phyloP scores from a whole-genome alignment of 306 rosid species.

The Medicago arabica region DNA sequence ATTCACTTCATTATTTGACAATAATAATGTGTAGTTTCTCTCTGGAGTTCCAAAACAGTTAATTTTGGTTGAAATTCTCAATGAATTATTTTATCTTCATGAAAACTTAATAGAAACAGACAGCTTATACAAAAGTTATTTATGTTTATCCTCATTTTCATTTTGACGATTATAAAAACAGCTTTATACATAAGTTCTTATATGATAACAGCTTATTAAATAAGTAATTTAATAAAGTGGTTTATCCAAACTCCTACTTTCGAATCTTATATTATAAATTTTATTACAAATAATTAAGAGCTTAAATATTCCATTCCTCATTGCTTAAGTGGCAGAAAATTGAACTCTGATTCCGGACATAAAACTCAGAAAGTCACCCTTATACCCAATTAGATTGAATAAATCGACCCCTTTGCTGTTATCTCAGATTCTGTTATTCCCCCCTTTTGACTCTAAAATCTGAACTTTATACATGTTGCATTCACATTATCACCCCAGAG shows the following conservation, averaged over 20 bases:
- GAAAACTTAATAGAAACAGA: not conserved
- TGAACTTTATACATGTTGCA: conserved; percentile 2
- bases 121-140: not conserved
- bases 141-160: not conserved
- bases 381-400: conserved; percentile 32
- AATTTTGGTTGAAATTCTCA: conserved; percentile 4
- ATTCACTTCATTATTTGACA: conserved; percentile 40
- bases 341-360: conserved; percentile 23
- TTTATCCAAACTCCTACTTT: not conserved
- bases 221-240: not conserved
- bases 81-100: not conserved
- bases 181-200: conserved; percentile 8
- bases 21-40: conserved; percentile 20
- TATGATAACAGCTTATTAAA: not conserved
- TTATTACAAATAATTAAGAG: conserved; percentile 22
- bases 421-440: not conserved
- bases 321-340: conserved; percentile 6
- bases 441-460: not conserved
- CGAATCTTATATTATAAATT: not conserved
- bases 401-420: conserved; percentile 9
- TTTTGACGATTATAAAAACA: not conserved
- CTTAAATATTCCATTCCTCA: conserved; percentile 18
- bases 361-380: not conserved
- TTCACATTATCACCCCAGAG: conserved; percentile 31
- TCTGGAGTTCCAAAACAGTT: conserved; percentile 15